Conservation (phyloP, 768 basidiomycete genomes). For the Mycena vulgaris region DNA sequence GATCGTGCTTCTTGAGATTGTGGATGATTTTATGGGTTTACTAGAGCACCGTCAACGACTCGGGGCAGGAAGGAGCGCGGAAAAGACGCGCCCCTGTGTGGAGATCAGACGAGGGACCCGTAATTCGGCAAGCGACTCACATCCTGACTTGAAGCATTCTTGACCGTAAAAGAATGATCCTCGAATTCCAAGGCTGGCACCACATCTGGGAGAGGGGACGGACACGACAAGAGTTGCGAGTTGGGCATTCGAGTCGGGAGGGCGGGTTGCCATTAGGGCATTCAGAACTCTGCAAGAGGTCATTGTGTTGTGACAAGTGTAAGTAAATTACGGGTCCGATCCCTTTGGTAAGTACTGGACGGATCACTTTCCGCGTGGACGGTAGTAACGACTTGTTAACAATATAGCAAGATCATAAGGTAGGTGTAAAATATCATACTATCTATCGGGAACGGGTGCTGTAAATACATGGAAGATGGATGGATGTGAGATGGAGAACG, state of each 20-base stretch:
- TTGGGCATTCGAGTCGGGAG: conserved; percentile 92
- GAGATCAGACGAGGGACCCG: conserved; percentile 30
- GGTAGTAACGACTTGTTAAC: no score
- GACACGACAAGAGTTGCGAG: conserved; percentile 68
- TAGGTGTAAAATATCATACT: conserved; percentile 27
- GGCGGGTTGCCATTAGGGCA: conserved; percentile 91
- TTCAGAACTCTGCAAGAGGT: conserved; percentile 72
- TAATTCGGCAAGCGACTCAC: conserved; percentile 66
- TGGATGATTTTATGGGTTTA: conserved; percentile 89
- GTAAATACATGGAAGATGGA: conserved; percentile 38
- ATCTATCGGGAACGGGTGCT: conserved; percentile 33
- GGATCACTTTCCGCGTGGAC: no score
- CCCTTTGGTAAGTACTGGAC: no score
- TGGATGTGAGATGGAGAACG: conserved; percentile 32
- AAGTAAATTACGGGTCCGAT: no score
- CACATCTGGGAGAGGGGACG: conserved; percentile 15
- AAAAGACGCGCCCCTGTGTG: conserved; percentile 53
- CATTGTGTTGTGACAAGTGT: no score
- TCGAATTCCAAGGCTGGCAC: conserved; percentile 78
- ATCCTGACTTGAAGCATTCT: conserved; percentile 96
- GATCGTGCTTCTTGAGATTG: conserved; percentile 63
- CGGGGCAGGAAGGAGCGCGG: conserved; percentile 6
- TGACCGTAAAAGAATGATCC: conserved; percentile 95
- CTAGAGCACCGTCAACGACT: conserved; percentile 53
- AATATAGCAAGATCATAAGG: conserved; percentile 35